Conservation (phyloP, 495 filamentous ascomycete genomes). For the Aspergillus cristatus region DNA sequence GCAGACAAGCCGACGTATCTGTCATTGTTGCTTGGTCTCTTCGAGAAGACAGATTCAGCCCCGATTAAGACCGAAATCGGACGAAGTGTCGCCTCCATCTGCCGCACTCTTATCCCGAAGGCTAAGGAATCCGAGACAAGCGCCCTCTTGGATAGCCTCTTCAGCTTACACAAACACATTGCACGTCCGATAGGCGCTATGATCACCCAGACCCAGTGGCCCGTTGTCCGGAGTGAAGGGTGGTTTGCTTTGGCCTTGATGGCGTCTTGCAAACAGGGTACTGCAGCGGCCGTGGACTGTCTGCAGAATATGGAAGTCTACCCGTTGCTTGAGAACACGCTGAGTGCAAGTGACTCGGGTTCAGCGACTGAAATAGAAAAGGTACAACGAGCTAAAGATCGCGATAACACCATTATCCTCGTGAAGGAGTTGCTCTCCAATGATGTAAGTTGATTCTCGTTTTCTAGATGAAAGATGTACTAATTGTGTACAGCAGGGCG, state of each 20-base stretch:
- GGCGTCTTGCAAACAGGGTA: conserved; percentile 42
- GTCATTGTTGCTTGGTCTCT: conserved; percentile 51
- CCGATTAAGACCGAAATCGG: conserved; percentile 69
- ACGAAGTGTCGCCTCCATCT: conserved; percentile 54
- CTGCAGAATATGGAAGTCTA: conserved; percentile 41
- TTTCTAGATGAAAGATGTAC: background rate
- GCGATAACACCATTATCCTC: conserved; percentile 57
- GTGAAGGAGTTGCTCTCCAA: conserved; percentile 48
- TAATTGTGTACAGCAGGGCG: conserved; percentile 18
- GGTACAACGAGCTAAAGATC: conserved; percentile 37
- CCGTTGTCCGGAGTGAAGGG: conserved; percentile 59
- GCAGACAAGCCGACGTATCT: conserved; percentile 40
- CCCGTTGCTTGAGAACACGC: conserved; percentile 36
- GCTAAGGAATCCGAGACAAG: conserved; percentile 18
- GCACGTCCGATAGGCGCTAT: conserved; percentile 49
- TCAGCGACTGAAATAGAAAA: conserved; percentile 15
- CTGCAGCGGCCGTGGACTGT: conserved; percentile 37
- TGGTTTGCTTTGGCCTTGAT: conserved; percentile 71
- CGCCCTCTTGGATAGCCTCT: conserved; percentile 38
- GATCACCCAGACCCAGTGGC: conserved; percentile 58
- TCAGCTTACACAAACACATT: conserved; percentile 41
- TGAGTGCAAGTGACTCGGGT: conserved; percentile 27
- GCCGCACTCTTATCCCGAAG: conserved; percentile 46
- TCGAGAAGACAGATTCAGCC: conserved; percentile 45
- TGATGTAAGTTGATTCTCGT: conserved; percentile 26